Evolutionary conservation across 345 rosid genomes (phyloP).

Genomic region (Pistacia atlantica): DNA sequence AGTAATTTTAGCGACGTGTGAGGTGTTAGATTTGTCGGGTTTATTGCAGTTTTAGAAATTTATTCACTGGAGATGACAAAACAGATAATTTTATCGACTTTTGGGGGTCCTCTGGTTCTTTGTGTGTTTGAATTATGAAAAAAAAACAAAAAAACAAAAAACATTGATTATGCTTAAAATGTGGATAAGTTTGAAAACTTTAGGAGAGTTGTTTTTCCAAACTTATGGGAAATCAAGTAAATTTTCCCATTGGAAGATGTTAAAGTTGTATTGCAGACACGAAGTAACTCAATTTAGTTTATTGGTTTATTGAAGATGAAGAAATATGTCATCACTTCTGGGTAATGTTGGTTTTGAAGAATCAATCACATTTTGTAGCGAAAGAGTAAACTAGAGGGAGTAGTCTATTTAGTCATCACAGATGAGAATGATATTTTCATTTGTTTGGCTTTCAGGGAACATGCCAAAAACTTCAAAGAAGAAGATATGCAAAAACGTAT

Average conservation of each 20-base stretch:
- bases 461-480: slow-evolving; percentile 62
- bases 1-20: background rate
- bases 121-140: too few relatives aligned
- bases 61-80: too few relatives aligned
- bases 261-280: too few relatives aligned
- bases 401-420: background rate
- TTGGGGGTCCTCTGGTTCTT: too few relatives aligned
- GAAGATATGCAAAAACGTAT: slow-evolving; percentile 67
- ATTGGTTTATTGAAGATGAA: too few relatives aligned
- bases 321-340: background rate
- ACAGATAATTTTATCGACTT: background rate
- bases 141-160: background rate
- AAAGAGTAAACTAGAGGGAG: slow-evolving; percentile 8
- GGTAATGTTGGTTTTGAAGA: background rate
- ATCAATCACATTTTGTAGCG: background rate
- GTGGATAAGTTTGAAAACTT: background rate
- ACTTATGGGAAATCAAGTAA: too few relatives aligned
- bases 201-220: too few relatives aligned
- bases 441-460: slow-evolving; percentile 50
- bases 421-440: background rate
- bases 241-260: too few relatives aligned
- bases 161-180: background rate
- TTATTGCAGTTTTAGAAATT: background rate
- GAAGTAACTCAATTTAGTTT: too few relatives aligned
- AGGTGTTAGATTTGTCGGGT: background rate